These are phyloP conservation scores for Trichoderma hamatum DNA, from an alignment of 2,329 filamentous ascomycete species.

Conservation along the genomic window DNA sequence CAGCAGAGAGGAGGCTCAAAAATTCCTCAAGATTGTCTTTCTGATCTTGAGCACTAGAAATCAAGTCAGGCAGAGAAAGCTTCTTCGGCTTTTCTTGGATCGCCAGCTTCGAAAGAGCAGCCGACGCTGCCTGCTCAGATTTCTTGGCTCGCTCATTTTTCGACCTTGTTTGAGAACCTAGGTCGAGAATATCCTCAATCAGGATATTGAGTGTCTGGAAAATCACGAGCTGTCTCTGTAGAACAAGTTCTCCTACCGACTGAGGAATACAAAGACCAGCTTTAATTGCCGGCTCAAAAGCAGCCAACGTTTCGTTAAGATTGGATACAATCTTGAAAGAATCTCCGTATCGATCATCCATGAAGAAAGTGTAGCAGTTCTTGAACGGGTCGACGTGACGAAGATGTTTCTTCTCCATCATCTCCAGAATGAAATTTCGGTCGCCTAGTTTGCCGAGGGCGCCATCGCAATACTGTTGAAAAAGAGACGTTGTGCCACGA, in stretches of 20 bases:
- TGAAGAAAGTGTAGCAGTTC: slow-evolving; percentile 42
- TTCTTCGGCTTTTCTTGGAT: slow-evolving; percentile 35
- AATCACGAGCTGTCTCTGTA: slow-evolving; percentile 44
- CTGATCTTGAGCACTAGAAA: slow-evolving; percentile 40
- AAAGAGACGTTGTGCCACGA: slow-evolving; percentile 41
- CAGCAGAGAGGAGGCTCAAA: slow-evolving; percentile 39
- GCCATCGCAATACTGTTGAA: slow-evolving; percentile 41
- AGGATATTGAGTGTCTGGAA: slow-evolving; percentile 46
- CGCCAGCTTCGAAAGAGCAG: slow-evolving; percentile 41
- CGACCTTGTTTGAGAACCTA: slow-evolving; percentile 39
- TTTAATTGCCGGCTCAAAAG: slow-evolving; percentile 32
- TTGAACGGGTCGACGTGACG: slow-evolving; percentile 34
- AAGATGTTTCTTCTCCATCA: slow-evolving; percentile 41
- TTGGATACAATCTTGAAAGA: slow-evolving; percentile 35
- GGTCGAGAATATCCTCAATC: slow-evolving; percentile 47
- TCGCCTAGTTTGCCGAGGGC: slow-evolving; percentile 42
- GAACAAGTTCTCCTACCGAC: slow-evolving; percentile 41
- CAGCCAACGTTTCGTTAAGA: not conserved
- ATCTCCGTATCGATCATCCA: slow-evolving; percentile 44
- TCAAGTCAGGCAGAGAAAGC: slow-evolving; percentile 39
- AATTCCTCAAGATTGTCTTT: slow-evolving; percentile 40
- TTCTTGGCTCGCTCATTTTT: slow-evolving; percentile 36
- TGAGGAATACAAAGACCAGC: slow-evolving; percentile 36
- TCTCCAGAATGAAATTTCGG: slow-evolving; percentile 39
- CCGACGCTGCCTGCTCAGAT: slow-evolving; percentile 34